Percentiles rank a stretch among this genome's conserved stretches.
These are phyloP conservation scores for Pythium sp. DNA, from an alignment of 352 stramenopile genomes.

Conservation along the genomic window DNA sequence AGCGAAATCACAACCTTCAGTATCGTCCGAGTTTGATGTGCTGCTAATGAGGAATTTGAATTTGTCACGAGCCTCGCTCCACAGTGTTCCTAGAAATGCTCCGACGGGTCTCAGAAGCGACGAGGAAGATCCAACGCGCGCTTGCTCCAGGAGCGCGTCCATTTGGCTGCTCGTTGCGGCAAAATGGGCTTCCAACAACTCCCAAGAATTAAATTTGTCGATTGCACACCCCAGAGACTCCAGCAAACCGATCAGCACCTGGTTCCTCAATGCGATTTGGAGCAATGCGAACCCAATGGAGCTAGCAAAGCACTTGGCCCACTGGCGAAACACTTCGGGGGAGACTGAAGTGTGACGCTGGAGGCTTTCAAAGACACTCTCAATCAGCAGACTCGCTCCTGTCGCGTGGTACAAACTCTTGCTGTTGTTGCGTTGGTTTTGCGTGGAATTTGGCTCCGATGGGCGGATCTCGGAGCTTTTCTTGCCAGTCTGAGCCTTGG, in stretches of 20 bases:
- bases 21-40: not conserved
- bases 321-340: conserved; percentile 5
- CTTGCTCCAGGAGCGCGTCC: conserved; percentile 1
- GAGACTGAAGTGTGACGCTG: not conserved
- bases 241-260: conserved; percentile 15
- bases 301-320: conserved; percentile 15
- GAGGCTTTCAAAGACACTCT: not conserved
- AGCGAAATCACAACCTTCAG: not conserved
- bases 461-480: not conserved
- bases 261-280: conserved; percentile 15
- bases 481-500: not conserved
- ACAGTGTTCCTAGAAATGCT: not conserved
- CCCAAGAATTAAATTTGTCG: not conserved
- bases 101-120: conserved; percentile 9
- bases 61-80: not conserved
- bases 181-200: not conserved
- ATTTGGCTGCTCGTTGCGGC: conserved; percentile 1
- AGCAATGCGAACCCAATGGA: conserved; percentile 26
- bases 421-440: not conserved
- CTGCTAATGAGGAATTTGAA: not conserved
- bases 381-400: not conserved
- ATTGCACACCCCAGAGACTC: not conserved
- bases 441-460: not conserved
- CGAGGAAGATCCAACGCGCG: conserved; percentile 10
- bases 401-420: not conserved